These are phyloP conservation scores for Ricinus communis DNA, from an alignment of 345 rosid species.

Conservation along the genomic window DNA sequence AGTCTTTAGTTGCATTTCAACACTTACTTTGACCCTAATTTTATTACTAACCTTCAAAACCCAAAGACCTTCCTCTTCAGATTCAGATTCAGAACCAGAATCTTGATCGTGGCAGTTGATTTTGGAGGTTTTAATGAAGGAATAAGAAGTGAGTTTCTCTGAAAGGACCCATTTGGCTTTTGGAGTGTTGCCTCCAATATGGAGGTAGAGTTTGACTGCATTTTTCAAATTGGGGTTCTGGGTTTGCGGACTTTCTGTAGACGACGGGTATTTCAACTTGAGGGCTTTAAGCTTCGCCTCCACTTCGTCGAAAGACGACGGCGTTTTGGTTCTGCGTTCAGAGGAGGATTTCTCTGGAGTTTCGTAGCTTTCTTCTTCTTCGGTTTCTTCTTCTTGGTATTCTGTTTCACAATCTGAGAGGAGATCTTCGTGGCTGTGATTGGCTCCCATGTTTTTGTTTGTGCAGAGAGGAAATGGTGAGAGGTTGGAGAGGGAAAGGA, in stretches of 20 bases:
- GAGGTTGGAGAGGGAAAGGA: neutral
- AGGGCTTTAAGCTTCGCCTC: constrained; percentile 61
- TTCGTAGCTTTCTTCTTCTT: constrained; percentile 45
- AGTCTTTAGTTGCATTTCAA: constrained; percentile 72
- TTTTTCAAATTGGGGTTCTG: constrained; percentile 38
- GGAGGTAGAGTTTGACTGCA: constrained; percentile 61
- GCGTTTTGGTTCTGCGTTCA: constrained; percentile 36
- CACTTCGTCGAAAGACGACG: constrained; percentile 61
- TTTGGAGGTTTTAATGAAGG: constrained; percentile 50
- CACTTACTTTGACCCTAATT: constrained; percentile 52
- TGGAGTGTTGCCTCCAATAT: constrained; percentile 71
- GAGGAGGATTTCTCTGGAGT: constrained; percentile 49
- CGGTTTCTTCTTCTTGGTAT: constrained; percentile 31
- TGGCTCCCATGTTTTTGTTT: constrained; percentile 53
- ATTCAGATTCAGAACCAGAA: constrained; percentile 36
- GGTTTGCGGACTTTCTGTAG: constrained; percentile 7
- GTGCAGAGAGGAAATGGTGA: neutral
- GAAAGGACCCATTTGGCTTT: constrained; percentile 78
- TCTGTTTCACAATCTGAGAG: constrained; percentile 66
- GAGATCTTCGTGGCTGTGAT: constrained; percentile 69
- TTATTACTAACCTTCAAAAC: constrained; percentile 60
- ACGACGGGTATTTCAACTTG: constrained; percentile 62
- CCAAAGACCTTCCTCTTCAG: constrained; percentile 55
- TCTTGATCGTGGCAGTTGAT: constrained; percentile 31
- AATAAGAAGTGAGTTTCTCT: constrained; percentile 58